These are phyloP conservation scores for Areca catechu DNA, from an alignment of 176 grass and related monocot species.

Conservation along the genomic window DNA sequence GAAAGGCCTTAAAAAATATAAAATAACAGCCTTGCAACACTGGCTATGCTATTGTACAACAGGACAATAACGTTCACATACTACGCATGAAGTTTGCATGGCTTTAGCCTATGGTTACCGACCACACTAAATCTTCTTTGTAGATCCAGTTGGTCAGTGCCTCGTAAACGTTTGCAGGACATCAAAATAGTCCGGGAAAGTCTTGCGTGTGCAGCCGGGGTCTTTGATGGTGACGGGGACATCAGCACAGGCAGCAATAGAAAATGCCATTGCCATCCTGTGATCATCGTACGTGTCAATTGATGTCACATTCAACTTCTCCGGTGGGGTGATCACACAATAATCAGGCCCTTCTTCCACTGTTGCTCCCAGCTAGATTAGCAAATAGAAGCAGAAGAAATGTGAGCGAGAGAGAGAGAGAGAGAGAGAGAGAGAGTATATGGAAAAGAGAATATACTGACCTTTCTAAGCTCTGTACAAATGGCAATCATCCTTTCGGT, in stretches of 20 bases:
- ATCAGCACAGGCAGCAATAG: conserved; percentile 66
- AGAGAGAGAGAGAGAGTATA: background rate
- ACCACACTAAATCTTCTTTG: too few species aligned
- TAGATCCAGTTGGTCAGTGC: conserved; percentile 21
- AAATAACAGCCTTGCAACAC: too few species aligned
- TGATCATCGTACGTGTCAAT: conserved; percentile 97
- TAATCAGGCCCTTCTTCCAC: conserved; percentile 96
- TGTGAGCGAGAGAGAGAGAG: background rate
- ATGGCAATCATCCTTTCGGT: conserved; percentile 93
- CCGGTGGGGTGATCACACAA: conserved; percentile 84
- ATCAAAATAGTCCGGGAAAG: conserved; percentile 90
- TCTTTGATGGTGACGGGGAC: conserved; percentile 81
- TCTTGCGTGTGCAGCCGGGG: conserved; percentile 87
- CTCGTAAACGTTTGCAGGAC: conserved; percentile 69
- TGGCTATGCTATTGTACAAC: too few species aligned
- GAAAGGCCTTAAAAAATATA: too few species aligned
- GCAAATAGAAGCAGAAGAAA: background rate
- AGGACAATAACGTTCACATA: too few species aligned
- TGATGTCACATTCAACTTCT: conserved; percentile 61
- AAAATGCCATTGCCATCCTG: conserved; percentile 96
- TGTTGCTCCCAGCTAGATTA: conserved; percentile 58
- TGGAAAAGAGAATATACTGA: conserved; percentile 4
- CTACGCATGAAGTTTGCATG: too few species aligned
- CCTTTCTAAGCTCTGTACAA: conserved; percentile 87
- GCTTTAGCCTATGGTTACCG: too few species aligned